Evolutionary conservation across 2,329 filamentous ascomycete genomes (phyloP), one percentile per base, ranked within the genome.

Genomic region (Penicillium occitanis): DNA sequence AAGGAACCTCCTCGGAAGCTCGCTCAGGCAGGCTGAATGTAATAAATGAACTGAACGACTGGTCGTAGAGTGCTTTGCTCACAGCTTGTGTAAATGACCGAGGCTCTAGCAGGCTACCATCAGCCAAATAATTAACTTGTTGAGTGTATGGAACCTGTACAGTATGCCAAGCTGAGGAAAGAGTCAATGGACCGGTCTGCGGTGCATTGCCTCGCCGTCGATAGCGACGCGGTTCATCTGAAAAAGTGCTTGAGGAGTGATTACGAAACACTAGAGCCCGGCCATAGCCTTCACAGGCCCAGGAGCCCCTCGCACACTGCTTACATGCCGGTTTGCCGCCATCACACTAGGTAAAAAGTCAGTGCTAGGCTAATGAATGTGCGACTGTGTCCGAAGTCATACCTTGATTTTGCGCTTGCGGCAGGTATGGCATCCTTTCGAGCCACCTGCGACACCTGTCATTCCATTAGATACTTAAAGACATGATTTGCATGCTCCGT

Each of bases 381-480:
- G 22, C 30, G 53, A 40, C n/a, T 37, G 4, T 25, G 7, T 57
- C 6, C 8, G 33, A 11, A 13, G 14, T 7, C 5, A 5, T 48
- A 61, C 63, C 28, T 61, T 65, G 5, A 61, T 65, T 35, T 61
- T 65, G 46, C 63, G 55, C 33, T 55, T 65, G 57, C 63, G 63
- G 33, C 63, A 65, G 28, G 63, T 65, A 61, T 61, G 63, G 11
- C 63, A 65, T 53, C 55, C 63, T 65, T 55, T 65, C 17, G 63
- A 65, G 22, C 59, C 50, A 19, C 63, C 63, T 55, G 57, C 55
- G 17, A 65, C 58, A 2, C 63, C 57, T 5, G 59, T 46, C 63
- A 65, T 65, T 19, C 51, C 44, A 50, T 46, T 1, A 51, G 19
- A 37, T 10, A 22, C 8, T 7, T 1, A 50, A 28, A n/a, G 51